Evolutionary conservation across 202 grass and related monocot genomes (phyloP), one percentile per base, ranked within the genome.

Genomic region (Elaeis oleifera): DNA sequence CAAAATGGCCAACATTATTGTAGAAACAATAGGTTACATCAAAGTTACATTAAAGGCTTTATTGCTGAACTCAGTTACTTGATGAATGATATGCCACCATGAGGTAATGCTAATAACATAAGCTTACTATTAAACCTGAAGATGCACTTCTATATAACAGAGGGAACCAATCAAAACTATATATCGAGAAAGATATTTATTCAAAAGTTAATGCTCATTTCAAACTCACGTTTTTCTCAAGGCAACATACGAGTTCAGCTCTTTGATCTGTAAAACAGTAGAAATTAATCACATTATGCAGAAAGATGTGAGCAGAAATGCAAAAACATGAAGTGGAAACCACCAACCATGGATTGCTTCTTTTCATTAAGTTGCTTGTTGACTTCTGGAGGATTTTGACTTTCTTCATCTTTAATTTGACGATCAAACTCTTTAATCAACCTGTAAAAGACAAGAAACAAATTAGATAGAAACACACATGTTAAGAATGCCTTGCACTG

Each of bases 291-390:
- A 50, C 4, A 20, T 32, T 66, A 1, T 5, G 0, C 15, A 9
- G 31, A 71, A 71, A 52, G 3, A 15, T 0, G 25, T 54, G 21
- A 39, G 23, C 31, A 26, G 18, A 52, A 23, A 36, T 7, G 2
- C 23, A 8, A 57, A 76, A 21, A 61, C 2, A n/a, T 22, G 49
- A 6, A 50, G 64, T 68, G 11, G 4, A 48, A 48, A 71, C 51
- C 50, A 82, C 56, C 20, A 52, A 99, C 94, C 94, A 99, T 99
- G 32, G 80, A 74, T 74, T 99, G 94, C 28, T 99, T 99, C 82
- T 99, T 99, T 54, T 99, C 94, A 80, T 86, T 94, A 49, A 99
- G 85, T 74, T 89, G 85, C 61, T 86, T 92, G 74, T 94, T 85
- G 56, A 84, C 78, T 60, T 99, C 88, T n/a, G 85, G 32, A 16